Percentiles rank a stretch among this genome's conserved stretches.
Evolutionary conservation across 2,329 filamentous ascomycete genomes (phyloP).

Genomic region (Neofusicoccum umdonicola): DNA sequence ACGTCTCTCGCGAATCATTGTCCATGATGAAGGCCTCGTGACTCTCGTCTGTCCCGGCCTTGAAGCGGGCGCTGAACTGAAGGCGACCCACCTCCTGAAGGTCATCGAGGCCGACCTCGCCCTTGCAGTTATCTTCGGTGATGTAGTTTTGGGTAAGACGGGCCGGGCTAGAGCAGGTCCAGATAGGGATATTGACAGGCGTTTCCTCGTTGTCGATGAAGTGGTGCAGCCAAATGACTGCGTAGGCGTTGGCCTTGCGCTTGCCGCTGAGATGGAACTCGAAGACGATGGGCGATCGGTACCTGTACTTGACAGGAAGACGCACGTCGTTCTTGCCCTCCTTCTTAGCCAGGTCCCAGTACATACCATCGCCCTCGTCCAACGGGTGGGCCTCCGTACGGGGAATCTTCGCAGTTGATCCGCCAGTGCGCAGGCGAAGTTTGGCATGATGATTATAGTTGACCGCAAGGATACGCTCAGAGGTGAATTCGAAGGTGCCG

Average conservation of each 20-base stretch:
- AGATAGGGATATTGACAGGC: slow-evolving; percentile 84
- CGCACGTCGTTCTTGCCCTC: slow-evolving; percentile 59
- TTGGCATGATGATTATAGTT: slow-evolving; percentile 64
- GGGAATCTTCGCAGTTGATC: slow-evolving; percentile 70
- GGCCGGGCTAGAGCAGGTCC: slow-evolving; percentile 71
- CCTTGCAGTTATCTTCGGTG: slow-evolving; percentile 69
- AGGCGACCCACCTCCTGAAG: slow-evolving; percentile 79
- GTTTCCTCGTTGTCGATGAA: slow-evolving; percentile 75
- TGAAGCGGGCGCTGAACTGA: slow-evolving; percentile 78
- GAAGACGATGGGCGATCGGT: slow-evolving; percentile 84
- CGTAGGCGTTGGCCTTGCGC: slow-evolving; percentile 70
- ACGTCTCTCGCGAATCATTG: slow-evolving; percentile 88
- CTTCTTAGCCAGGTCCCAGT: slow-evolving; percentile 56
- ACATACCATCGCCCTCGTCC: slow-evolving; percentile 59
- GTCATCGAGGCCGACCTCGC: slow-evolving; percentile 70
- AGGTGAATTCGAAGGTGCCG: slow-evolving; percentile 86
- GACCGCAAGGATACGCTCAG: slow-evolving; percentile 64
- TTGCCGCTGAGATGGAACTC: slow-evolving; percentile 74
- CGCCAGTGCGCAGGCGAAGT: slow-evolving; percentile 78
- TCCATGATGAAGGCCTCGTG: slow-evolving; percentile 81
- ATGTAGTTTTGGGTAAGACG: slow-evolving; percentile 91
- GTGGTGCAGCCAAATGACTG: slow-evolving; percentile 81
- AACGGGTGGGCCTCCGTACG: slow-evolving; percentile 61
- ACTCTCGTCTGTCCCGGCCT: slow-evolving; percentile 82
- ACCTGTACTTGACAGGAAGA: slow-evolving; percentile 85